Base-by-base conservation (phyloP, 2,329 filamentous ascomycete genomes). In the Sclerotinia nivalis region DNA sequence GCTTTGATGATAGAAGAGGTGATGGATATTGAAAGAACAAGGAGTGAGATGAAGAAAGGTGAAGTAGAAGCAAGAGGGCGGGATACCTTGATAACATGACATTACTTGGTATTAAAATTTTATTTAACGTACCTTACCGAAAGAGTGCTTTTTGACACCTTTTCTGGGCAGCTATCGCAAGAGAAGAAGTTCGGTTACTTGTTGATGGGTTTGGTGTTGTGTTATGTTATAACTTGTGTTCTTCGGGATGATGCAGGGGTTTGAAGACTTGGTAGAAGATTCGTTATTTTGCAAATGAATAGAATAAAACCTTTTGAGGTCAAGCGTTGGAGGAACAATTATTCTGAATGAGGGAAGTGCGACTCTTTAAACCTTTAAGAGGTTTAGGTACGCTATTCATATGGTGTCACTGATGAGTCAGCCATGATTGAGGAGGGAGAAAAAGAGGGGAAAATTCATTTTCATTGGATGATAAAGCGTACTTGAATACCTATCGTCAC, bases 81-180 rank as follows among this genome's bases (percentile, higher is more conserved):
- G 34, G 6, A 56, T 20, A 37, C 13, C 22, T n/a, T 7, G 1
- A 31, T 13, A 28, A 47, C 10, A 47, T 34, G n/a, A n/a, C 12
- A 43, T 43, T 43, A 6, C 13, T 43, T 12, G 40, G 31, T 5
- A 31, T 31, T n/a, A 22, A 60, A 43, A 45, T 18, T 10, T 10
- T 60, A 28, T 28, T 43, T n/a, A 37, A 56, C 50, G 37, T 56
- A 66, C 50, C 64, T 66, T 66, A 66, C 64, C 50, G 13, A 66
- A 56, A 66, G 37, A 43, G 50, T 43, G 25, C 37, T 55, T 66
- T 54, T 31, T 31, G 22, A 60, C 15, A 43, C 56, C 56, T 28
- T 20, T 59, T 59, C 37, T 43, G n/a, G 56, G 13, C 28, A 43
- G 56, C 20, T 28, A 20, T 40, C 7, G 37, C 22, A 25, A 59